Base-by-base conservation (phyloP, 208 protist genomes). In the Leishmania mexicana region DNA sequence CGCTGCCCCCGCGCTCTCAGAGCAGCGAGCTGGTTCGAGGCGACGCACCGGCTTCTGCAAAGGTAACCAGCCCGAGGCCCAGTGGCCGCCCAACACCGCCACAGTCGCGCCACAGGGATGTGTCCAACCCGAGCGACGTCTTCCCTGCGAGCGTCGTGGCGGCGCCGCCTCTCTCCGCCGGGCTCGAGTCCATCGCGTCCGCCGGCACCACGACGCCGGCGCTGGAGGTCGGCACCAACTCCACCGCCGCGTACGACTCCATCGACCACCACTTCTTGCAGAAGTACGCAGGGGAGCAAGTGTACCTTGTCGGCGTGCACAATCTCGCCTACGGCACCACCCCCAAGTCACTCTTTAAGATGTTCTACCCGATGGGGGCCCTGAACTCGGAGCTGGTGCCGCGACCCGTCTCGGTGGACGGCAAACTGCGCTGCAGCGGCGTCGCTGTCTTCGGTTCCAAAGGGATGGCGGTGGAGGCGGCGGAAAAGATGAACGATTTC, bases 361-460 rank as follows among this genome's bases (percentile, higher is more conserved):
- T 96, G 71, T 95, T 96, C 83, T 93, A 90, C 81, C 93, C 87
- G 15, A 88, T 93, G 82, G 90, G 89, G 10, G 93, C 93, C n/a
- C 67, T 89, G 15, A 78, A 89, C 84, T 88, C 85, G 3, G 90
- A 89, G 57, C 73, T 96, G 78, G 83, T 87, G 86, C 85, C 85
- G 42, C 67, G 75, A 75, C 70, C 84, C 57, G 85, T 94, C 24
- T 76, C 83, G 0, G 42, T 93, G 45, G 84, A 68, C n/a, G 93
- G 88, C 54, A 92, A 90, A 45, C 58, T 67, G 60, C 86, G 89
- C 21, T 76, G 87, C 74, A 94, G 90, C 80, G 91, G 93, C 49
- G 90, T 96, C 21, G 90, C 89, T 7, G 80, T 96, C 67, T 95
- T 96, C 75, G 77, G 40, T 72, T 92, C 89, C 6, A 78, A 88